Base-by-base conservation (phyloP, 202 grass and related monocot genomes). In the Carex sylvatica region DNA sequence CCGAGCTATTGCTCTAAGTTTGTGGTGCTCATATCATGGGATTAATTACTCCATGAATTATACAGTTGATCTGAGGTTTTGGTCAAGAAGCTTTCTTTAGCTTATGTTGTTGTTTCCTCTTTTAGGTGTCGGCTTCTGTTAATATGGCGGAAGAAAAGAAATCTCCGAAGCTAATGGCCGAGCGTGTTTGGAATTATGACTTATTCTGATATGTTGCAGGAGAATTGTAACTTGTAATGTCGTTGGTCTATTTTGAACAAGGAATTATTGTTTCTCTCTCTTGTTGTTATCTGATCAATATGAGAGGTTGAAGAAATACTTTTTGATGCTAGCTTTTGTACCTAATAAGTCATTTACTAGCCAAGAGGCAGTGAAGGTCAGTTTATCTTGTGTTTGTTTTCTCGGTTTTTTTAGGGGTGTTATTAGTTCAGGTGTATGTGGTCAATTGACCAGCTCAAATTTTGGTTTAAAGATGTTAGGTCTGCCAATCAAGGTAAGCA, bases 111-210 rank as follows among this genome's bases (percentile, higher is more conserved):
- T 83, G 76, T 87, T 36, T 69, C 4, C 86, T 47, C 84, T 1
- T 87, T 22, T 85, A 93, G 93, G 70, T 93, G 3, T 92, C 87
- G 0, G 67, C 89, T 2, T 83, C 86, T 15, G 85, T 97, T 15
- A 78, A 97, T 77, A 52, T 97, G 82, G 87, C 91, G 0, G 93
- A 91, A 80, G 85, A 90, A 84, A 91, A 82, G 79, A 97, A 93
- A 87, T 68, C 69, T 20, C 93, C 87, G 9, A 93, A 97, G 88
- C 86, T 97, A 19, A 83, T 88, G 66, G 89, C 89, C 2, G 93
- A 97, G 87, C 90, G 93, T 44, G 88, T 84, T 0, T 97, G 93
- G 93, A 93, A 88, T 61, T 97, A 90, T 0, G 93, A 97, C 46
- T 83, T 91, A 30, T 93, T 82, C 23, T 82, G 61, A 82, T 82